Conservation (phyloP, 192 early-diverging fungal genomes). For the Coemansia sp. region DNA sequence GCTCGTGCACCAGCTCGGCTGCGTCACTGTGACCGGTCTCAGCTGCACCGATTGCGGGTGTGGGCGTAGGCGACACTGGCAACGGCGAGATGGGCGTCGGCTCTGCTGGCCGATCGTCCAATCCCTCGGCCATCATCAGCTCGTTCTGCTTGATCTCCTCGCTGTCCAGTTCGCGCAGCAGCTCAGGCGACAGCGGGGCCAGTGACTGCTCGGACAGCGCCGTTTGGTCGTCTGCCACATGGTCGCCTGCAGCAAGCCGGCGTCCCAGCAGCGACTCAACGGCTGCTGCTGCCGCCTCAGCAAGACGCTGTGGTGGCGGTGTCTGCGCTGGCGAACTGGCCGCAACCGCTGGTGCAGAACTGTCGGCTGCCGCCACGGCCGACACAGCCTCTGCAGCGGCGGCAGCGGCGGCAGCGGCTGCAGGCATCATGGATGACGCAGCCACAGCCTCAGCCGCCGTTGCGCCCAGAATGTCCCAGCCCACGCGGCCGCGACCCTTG, state of each 20-base stretch:
- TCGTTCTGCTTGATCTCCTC: conserved; percentile 44
- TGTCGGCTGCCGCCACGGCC: not conserved
- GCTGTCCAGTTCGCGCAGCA: conserved; percentile 27
- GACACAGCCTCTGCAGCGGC: not conserved
- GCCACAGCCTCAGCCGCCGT: conserved; percentile 4
- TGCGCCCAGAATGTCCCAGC: conserved; percentile 8
- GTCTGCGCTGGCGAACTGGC: not conserved
- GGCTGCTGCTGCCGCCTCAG: not conserved
- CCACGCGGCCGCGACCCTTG: conserved; percentile 1
- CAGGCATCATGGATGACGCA: not conserved
- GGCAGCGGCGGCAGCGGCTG: not conserved
- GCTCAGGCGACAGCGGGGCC: conserved; percentile 15
- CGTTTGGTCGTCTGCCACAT: too few species aligned
- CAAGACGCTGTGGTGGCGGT: not conserved
- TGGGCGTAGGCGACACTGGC: not conserved
- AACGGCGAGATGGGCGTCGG: conserved; percentile 2
- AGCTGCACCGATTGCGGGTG: not conserved
- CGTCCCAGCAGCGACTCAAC: conserved; percentile 13
- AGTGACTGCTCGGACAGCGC: too few species aligned
- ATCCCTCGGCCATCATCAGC: conserved; percentile 42
- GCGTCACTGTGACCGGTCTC: not conserved
- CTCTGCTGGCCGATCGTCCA: conserved; percentile 4
- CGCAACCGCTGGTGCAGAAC: not conserved
- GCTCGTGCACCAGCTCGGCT: not conserved
- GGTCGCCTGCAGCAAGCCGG: conserved; percentile 1